These are phyloP conservation scores for Cruciata laevipes DNA, from an alignment of 257 asterid genomes.

Conservation along the genomic window DNA sequence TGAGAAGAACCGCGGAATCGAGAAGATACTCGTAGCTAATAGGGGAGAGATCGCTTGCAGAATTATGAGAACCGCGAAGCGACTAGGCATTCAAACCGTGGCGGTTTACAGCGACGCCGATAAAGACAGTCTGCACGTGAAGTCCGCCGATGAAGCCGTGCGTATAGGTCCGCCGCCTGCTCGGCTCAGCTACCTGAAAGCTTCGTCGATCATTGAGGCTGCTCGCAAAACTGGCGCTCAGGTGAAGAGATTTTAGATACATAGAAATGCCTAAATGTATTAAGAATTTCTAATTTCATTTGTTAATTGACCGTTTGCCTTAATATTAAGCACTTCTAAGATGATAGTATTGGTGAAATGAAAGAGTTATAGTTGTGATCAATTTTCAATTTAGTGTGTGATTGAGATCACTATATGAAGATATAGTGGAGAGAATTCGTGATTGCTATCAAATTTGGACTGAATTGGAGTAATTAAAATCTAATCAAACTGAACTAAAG, in stretches of 20 bases:
- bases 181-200: constrained; percentile 80
- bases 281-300: neutral
- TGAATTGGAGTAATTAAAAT: neutral
- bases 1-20: constrained; percentile 33
- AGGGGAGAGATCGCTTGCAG: constrained; percentile 98
- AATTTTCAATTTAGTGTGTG: neutral
- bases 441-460: neutral
- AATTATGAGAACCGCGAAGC: constrained; percentile 68
- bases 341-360: neutral
- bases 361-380: neutral
- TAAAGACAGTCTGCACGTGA: constrained; percentile 69
- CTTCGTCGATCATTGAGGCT: constrained; percentile 66
- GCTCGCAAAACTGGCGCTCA: constrained; percentile 74
- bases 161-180: constrained; percentile 92
- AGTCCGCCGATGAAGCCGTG: constrained; percentile 88
- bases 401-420: neutral
- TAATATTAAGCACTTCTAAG: neutral
- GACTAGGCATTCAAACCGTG: constrained; percentile 77
- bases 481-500: neutral
- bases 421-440: neutral
- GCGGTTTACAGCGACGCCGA: constrained; percentile 94
- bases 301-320: neutral
- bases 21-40: constrained; percentile 80
- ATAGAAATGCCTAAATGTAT: neutral
- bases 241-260: constrained; percentile 31